These are phyloP conservation scores for Oehlia diaphana DNA, from an alignment of 192 early-diverging fungal species.

Conservation along the genomic window DNA sequence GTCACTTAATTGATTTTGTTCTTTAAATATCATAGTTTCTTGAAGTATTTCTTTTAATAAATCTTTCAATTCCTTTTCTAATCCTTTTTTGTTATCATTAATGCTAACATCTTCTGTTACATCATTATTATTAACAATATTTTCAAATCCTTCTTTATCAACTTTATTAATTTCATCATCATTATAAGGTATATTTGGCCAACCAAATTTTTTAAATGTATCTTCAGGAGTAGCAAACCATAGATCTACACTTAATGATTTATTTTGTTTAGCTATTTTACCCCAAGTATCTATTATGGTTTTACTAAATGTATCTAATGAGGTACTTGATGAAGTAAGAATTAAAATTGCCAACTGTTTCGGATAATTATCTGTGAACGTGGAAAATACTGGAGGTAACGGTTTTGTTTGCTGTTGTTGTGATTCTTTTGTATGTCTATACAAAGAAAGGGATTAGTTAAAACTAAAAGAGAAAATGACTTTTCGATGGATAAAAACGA, in stretches of 20 bases:
- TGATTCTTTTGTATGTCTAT: constrained; percentile 6
- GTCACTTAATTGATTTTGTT: neutral
- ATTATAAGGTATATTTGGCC: constrained; percentile 15
- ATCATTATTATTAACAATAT: neutral
- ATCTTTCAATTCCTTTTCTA: constrained; percentile 10
- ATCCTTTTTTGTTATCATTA: neutral
- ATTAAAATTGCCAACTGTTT: constrained; percentile 26
- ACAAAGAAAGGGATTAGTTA: no score
- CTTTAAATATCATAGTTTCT: constrained; percentile 19
- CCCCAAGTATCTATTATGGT: constrained; percentile 20
- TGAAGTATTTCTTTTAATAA: neutral
- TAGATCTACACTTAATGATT: constrained; percentile 23
- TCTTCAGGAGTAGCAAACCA: constrained; percentile 19
- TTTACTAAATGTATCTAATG: constrained; percentile 8
- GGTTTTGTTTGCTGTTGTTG: neutral
- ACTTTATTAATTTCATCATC: neutral
- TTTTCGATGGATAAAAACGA: neutral
- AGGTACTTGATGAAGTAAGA: neutral
- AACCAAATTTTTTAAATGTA: constrained; percentile 18
- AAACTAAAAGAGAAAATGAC: neutral
- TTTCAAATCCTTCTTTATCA: neutral
- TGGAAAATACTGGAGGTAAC: neutral
- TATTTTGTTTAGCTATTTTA: constrained; percentile 10
- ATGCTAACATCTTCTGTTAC: neutral
- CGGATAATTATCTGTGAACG: constrained; percentile 22